Conservation (phyloP, 805 yeast species). For the Lachancea cidri region DNA sequence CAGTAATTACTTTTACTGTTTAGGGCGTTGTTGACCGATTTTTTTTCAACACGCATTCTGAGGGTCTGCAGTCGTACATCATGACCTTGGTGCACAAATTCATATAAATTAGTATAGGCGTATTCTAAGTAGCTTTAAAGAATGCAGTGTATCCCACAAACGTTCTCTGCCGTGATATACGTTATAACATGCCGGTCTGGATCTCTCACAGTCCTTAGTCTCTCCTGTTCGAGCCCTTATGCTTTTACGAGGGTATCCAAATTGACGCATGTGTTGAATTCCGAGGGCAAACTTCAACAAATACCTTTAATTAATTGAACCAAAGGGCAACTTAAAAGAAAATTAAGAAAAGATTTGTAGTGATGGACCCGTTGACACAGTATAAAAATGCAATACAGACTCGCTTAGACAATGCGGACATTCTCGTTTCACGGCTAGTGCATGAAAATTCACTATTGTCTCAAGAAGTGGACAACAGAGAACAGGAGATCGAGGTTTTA, state of each 20-base stretch:
- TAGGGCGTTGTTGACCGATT: background rate
- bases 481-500: conserved; percentile 17
- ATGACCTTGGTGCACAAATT: too few species aligned
- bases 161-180: too few species aligned
- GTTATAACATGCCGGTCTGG: too few species aligned
- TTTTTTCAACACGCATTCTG: background rate
- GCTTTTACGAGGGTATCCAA: too few species aligned
- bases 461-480: conserved; percentile 16
- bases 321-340: background rate
- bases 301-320: background rate
- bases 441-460: conserved; percentile 24
- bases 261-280: background rate
- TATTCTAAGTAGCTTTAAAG: too few species aligned
- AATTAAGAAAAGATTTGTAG: background rate
- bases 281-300: background rate
- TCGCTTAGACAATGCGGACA: conserved; percentile 27
- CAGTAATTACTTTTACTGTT: background rate
- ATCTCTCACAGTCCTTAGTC: too few species aligned
- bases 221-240: too few species aligned
- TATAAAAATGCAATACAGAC: conserved; percentile 23
- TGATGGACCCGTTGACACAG: conserved; percentile 18
- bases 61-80: background rate
- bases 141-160: too few species aligned
- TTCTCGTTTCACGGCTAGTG: conserved; percentile 23
- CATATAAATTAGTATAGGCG: too few species aligned